Percentiles rank a stretch among this genome's conserved stretches.
These are phyloP conservation scores for Paecilomyces fulvus DNA, from an alignment of 2,329 filamentous ascomycete species.

Conservation along the genomic window DNA sequence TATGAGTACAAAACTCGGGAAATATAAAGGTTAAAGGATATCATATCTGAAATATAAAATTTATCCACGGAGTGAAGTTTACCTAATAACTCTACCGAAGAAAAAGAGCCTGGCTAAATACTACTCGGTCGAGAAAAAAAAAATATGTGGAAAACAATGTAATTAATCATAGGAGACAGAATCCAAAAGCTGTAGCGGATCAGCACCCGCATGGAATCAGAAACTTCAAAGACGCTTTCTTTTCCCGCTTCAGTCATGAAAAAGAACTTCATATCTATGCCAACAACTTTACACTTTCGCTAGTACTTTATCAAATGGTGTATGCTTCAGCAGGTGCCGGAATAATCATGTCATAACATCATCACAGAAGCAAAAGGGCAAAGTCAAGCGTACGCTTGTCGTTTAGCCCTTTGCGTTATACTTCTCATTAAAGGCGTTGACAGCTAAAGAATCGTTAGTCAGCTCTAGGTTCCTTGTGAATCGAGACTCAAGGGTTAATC, in stretches of 20 bases:
- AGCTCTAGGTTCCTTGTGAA: not conserved
- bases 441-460: constrained; percentile 31
- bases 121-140: not conserved
- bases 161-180: not conserved
- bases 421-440: constrained; percentile 60
- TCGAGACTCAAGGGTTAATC: not conserved
- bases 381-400: not conserved
- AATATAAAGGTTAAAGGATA: too few species aligned
- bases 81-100: not conserved
- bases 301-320: not conserved
- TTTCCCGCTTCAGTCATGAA: not conserved
- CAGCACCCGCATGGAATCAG: not conserved
- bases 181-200: not conserved
- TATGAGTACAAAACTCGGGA: too few species aligned
- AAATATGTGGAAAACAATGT: not conserved
- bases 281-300: not conserved
- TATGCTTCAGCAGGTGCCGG: not conserved
- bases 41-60: not conserved
- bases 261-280: not conserved
- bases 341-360: not conserved
- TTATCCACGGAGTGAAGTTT: not conserved
- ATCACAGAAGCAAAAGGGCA: not conserved
- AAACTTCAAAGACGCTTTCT: not conserved
- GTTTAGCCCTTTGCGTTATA: constrained; percentile 52
- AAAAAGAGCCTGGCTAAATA: not conserved